phyloP scores from a whole-genome alignment of 805 yeast species.

The Scheffersomyces stipitis region DNA sequence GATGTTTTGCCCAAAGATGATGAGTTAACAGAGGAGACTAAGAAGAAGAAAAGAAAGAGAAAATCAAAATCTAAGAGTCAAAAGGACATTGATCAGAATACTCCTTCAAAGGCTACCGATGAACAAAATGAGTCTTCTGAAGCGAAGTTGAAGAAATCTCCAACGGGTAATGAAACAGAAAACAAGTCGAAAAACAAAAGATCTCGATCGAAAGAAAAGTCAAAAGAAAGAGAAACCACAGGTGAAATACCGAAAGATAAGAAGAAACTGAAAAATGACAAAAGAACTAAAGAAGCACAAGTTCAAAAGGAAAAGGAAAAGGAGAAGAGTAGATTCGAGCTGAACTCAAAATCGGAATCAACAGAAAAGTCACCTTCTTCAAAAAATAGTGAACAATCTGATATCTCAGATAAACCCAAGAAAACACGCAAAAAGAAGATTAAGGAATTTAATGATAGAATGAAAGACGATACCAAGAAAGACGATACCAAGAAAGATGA shows the following conservation, averaged over 20 bases:
- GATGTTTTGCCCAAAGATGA: too few relatives aligned
- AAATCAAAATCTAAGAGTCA: conserved; percentile 3
- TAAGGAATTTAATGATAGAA: conserved; percentile 1
- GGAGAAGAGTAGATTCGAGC: background rate
- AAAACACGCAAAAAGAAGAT: background rate
- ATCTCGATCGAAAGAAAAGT: conserved; percentile 9
- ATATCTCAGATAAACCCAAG: background rate
- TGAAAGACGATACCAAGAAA: conserved; percentile 4
- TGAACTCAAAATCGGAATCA: background rate
- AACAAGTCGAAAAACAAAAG: conserved; percentile 10
- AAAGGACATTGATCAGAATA: too few relatives aligned
- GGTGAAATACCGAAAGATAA: background rate
- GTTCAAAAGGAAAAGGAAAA: conserved; percentile 9
- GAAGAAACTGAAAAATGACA: conserved; percentile 4
- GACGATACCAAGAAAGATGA: conserved; percentile 1
- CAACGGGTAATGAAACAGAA: conserved; percentile 6
- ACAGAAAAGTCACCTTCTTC: conserved; percentile 1
- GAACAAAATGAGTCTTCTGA: conserved; percentile 14
- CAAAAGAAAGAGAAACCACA: conserved; percentile 9
- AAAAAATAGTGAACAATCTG: background rate
- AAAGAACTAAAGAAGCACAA: conserved; percentile 8
- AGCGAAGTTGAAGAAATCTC: conserved; percentile 7
- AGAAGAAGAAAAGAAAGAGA: conserved; percentile 9
- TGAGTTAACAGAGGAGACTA: conserved; percentile 9
- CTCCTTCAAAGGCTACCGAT: background rate